Evolutionary conservation across 1,284 basidiomycete species (phyloP).

Genomic region (Marasmius fiardii): DNA sequence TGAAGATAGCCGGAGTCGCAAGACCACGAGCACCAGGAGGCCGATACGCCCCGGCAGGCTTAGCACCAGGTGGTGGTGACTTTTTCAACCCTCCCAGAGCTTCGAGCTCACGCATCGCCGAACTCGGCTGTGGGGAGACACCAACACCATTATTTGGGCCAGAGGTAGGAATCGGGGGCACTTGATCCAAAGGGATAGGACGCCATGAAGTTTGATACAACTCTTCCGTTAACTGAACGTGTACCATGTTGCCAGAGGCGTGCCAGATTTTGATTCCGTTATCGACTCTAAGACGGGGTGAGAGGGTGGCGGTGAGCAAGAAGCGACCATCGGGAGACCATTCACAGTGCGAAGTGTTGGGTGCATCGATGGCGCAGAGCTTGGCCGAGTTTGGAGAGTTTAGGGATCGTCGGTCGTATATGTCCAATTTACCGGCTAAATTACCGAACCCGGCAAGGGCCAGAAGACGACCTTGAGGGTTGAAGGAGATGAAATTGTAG

Average conservation of each 20-base stretch:
- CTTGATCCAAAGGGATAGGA: constrained; percentile 64
- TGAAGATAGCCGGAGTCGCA: constrained; percentile 82
- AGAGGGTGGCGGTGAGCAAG: constrained; percentile 91
- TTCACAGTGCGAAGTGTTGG: constrained; percentile 91
- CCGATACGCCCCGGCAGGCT: constrained; percentile 72
- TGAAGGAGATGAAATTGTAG: constrained; percentile 92
- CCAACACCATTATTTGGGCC: constrained; percentile 51
- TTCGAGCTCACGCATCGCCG: constrained; percentile 36
- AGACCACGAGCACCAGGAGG: constrained; percentile 91
- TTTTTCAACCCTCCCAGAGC: constrained; percentile 29
- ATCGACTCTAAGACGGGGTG: constrained; percentile 92
- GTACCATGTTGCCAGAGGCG: constrained; percentile 82
- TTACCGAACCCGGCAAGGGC: constrained; percentile 96
- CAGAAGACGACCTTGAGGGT: constrained; percentile 89
- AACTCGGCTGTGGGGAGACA: constrained; percentile 68
- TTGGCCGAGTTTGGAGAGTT: constrained; percentile 43
- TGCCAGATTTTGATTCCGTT: constrained; percentile 98
- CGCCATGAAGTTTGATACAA: constrained; percentile 89
- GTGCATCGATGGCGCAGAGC: constrained; percentile 85
- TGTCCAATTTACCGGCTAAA: constrained; percentile 88
- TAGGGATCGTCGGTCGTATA: constrained; percentile 87
- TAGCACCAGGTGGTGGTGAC: constrained; percentile 43
- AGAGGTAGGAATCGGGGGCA: constrained; percentile 64
- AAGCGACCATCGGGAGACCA: constrained; percentile 96
- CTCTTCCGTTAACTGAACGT: constrained; percentile 77